phyloP scores from a whole-genome alignment of 306 rosid species.

The Benincasa hispida region DNA sequence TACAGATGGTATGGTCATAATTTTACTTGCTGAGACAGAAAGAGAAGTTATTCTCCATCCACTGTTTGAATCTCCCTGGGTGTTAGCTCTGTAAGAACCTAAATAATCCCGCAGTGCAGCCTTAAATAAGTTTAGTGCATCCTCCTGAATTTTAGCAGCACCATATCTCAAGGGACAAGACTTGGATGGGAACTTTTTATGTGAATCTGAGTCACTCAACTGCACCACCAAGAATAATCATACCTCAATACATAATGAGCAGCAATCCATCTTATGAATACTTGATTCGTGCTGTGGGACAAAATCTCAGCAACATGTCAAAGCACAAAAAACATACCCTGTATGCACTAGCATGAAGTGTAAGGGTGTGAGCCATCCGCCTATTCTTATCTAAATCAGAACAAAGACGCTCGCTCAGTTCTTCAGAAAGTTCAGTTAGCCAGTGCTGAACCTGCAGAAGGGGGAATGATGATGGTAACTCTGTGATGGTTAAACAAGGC shows the following conservation, averaged over 20 bases:
- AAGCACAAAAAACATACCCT: conserved; percentile 28
- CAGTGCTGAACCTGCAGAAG: conserved; percentile 62
- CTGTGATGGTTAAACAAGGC: neutral
- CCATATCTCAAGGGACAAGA: conserved; percentile 90
- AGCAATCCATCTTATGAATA: neutral
- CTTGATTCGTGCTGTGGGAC: neutral
- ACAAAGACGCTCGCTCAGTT: conserved; percentile 65
- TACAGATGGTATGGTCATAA: conserved; percentile 73
- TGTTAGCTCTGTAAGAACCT: conserved; percentile 30
- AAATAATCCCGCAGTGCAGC: conserved; percentile 70
- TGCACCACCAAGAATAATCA: conserved; percentile 28
- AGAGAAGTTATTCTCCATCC: conserved; percentile 75
- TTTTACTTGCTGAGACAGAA: conserved; percentile 82
- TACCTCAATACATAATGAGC: conserved; percentile 6
- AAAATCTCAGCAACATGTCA: neutral
- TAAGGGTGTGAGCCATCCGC: conserved; percentile 71
- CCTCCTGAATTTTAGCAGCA: conserved; percentile 79
- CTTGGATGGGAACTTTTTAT: conserved; percentile 77
- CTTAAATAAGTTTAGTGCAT: conserved; percentile 71
- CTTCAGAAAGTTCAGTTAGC: conserved; percentile 80
- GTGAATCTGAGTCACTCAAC: conserved; percentile 54
- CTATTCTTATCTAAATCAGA: conserved; percentile 73
- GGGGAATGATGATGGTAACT: neutral
- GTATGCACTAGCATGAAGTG: conserved; percentile 72
- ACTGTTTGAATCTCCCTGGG: conserved; percentile 31